Conservation (phyloP, 257 asterid species). For the Petrea volubilis region DNA sequence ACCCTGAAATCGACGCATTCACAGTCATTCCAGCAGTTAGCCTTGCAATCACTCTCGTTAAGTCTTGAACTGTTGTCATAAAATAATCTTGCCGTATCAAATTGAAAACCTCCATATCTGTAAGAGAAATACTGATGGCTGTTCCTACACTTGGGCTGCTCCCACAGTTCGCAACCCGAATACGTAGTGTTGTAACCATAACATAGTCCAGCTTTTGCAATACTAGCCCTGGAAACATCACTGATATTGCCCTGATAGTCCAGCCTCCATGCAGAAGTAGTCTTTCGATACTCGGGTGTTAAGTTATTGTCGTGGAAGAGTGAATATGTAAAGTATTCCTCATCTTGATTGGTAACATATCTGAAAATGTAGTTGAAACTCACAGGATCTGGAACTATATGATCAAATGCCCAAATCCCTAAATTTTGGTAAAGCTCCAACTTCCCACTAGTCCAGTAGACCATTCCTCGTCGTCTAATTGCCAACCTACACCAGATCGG, state of each 20-base stretch:
- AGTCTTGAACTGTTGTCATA: constrained; percentile 1
- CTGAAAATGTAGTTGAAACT: neutral
- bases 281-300: neutral
- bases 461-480: constrained; percentile 18
- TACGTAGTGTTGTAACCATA: constrained; percentile 5
- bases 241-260: neutral
- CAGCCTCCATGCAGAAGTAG: constrained; percentile 1
- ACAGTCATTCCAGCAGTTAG: constrained; percentile 23
- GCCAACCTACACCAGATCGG: constrained; percentile 13
- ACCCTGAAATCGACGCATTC: neutral
- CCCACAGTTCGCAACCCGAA: constrained; percentile 12
- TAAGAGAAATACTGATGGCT: neutral
- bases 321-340: constrained; percentile 15
- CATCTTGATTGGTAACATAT: neutral
- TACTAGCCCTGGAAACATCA: neutral
- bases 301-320: neutral
- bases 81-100: neutral
- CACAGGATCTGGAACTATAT: neutral
- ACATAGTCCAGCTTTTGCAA: neutral
- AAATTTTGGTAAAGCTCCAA: neutral
- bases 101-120: neutral
- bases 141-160: constrained; percentile 15
- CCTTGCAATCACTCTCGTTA: constrained; percentile 5
- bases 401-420: neutral
- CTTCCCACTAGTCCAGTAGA: constrained; percentile 3